Conservation (phyloP, 495 filamentous ascomycete genomes). For the Podospora fimiseda region DNA sequence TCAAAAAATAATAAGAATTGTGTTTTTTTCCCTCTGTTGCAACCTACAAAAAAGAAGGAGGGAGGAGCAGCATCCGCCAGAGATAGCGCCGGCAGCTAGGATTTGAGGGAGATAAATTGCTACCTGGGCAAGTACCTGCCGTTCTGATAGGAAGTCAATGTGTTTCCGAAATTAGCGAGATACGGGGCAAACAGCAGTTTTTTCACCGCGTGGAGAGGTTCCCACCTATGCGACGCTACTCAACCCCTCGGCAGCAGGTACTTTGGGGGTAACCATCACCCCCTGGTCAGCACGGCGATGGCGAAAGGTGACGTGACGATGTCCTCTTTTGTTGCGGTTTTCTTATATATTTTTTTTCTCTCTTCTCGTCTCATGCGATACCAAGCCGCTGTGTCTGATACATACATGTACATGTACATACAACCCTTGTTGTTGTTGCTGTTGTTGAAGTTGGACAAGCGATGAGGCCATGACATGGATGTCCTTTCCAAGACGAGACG, state of each 20-base stretch:
- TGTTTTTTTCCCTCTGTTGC: background rate
- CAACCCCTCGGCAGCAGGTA: slow-evolving; percentile 18
- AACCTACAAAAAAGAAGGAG: background rate
- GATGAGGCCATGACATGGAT: background rate
- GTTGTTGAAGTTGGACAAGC: no score
- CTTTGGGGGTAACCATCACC: slow-evolving; percentile 3
- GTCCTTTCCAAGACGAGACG: no score
- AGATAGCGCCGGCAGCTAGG: slow-evolving; percentile 26
- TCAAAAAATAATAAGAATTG: no score
- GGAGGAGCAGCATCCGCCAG: background rate
- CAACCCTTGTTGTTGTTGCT: no score
- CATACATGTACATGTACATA: no score
- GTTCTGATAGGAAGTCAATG: slow-evolving; percentile 14
- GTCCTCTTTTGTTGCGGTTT: slow-evolving; percentile 11
- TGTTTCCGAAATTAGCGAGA: slow-evolving; percentile 20
- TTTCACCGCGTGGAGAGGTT: slow-evolving; percentile 16
- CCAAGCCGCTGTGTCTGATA: no score
- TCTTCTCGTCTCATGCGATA: no score
- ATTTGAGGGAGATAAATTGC: slow-evolving; percentile 32
- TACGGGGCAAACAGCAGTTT: slow-evolving; percentile 9
- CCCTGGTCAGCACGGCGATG: slow-evolving; percentile 13
- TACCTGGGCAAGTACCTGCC: slow-evolving; percentile 12
- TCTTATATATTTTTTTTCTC: slow-evolving; percentile 2
- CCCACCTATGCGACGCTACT: slow-evolving; percentile 21
- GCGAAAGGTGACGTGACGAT: slow-evolving; percentile 22